A percentile compares a stretch with the other conserved stretches of the same genome.
These are phyloP conservation scores for Mitragyna speciosa DNA, from an alignment of 257 asterid species.

Conservation along the genomic window DNA sequence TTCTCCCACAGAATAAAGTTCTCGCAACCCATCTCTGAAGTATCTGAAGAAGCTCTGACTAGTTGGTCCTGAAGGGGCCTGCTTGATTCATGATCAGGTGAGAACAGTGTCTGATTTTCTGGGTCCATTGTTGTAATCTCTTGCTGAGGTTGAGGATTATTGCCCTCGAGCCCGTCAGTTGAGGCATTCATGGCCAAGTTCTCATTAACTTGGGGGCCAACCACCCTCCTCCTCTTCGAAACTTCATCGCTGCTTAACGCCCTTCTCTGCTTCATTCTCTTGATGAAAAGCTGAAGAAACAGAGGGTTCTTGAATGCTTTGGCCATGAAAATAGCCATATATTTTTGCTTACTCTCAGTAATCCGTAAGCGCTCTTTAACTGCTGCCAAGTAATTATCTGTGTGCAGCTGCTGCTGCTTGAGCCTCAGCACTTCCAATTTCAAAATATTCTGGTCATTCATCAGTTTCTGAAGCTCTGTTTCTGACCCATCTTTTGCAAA, in stretches of 20 bases:
- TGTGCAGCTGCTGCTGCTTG: slow-evolving; percentile 58
- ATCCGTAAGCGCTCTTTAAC: slow-evolving; percentile 46
- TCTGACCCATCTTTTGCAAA: slow-evolving; percentile 29
- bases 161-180: background rate
- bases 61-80: slow-evolving; percentile 36
- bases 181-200: background rate
- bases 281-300: slow-evolving; percentile 32
- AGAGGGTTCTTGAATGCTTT: slow-evolving; percentile 57
- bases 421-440: slow-evolving; percentile 49
- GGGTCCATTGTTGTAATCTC: slow-evolving; percentile 41
- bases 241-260: slow-evolving; percentile 22
- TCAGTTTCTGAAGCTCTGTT: slow-evolving; percentile 53
- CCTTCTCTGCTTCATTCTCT: slow-evolving; percentile 38
- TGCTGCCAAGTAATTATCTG: slow-evolving; percentile 40
- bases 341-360: slow-evolving; percentile 51
- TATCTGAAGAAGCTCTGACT: slow-evolving; percentile 24
- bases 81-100: slow-evolving; percentile 41
- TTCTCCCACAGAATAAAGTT: slow-evolving; percentile 86
- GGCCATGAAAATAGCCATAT: slow-evolving; percentile 42
- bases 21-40: slow-evolving; percentile 43
- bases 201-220: slow-evolving; percentile 2
- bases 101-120: slow-evolving; percentile 42
- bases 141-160: slow-evolving; percentile 27
- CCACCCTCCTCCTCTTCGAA: slow-evolving; percentile 27
- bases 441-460: slow-evolving; percentile 42